These are phyloP conservation scores for Amniculicola lignicola DNA, from an alignment of 495 filamentous ascomycete species.

Conservation along the genomic window DNA sequence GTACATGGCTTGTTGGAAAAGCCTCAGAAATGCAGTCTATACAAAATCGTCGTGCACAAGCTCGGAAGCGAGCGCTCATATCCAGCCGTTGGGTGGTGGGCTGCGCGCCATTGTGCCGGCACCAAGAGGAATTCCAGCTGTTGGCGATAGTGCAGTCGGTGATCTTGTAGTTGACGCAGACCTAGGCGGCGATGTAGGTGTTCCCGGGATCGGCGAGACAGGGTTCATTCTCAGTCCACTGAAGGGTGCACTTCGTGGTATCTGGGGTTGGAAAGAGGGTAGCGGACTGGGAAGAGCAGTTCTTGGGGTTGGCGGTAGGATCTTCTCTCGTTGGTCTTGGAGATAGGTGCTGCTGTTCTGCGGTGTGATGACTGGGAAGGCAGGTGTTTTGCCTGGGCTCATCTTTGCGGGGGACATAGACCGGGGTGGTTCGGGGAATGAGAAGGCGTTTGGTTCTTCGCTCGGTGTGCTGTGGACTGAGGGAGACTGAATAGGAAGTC, in stretches of 20 bases:
- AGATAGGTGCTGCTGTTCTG: constrained; percentile 44
- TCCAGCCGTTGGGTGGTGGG: constrained; percentile 30
- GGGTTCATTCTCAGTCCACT: constrained; percentile 32
- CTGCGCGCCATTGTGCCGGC: constrained; percentile 31
- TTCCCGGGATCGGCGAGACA: constrained; percentile 3
- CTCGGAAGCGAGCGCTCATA: constrained; percentile 18
- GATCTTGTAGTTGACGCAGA: constrained; percentile 11
- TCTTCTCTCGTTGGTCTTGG: constrained; percentile 47
- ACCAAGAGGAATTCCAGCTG: constrained; percentile 26
- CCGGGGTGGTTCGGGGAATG: constrained; percentile 16
- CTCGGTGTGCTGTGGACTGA: constrained; percentile 8
- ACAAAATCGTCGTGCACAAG: neutral
- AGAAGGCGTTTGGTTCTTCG: neutral
- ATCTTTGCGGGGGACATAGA: constrained; percentile 8
- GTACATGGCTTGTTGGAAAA: constrained; percentile 17
- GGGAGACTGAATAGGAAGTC: constrained; percentile 30
- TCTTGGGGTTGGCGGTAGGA: constrained; percentile 31
- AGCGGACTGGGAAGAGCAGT: constrained; percentile 1
- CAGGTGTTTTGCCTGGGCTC: constrained; percentile 1
- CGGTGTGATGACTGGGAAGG: constrained; percentile 14
- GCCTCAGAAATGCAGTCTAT: constrained; percentile 2
- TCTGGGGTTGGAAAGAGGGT: neutral
- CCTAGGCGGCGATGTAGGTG: neutral
- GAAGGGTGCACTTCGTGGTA: neutral
- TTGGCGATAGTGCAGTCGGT: constrained; percentile 10